Percentiles rank a stretch among this genome's conserved stretches.
Conservation (phyloP, 352 stramenopile species). For the Peronospora farinosa region DNA sequence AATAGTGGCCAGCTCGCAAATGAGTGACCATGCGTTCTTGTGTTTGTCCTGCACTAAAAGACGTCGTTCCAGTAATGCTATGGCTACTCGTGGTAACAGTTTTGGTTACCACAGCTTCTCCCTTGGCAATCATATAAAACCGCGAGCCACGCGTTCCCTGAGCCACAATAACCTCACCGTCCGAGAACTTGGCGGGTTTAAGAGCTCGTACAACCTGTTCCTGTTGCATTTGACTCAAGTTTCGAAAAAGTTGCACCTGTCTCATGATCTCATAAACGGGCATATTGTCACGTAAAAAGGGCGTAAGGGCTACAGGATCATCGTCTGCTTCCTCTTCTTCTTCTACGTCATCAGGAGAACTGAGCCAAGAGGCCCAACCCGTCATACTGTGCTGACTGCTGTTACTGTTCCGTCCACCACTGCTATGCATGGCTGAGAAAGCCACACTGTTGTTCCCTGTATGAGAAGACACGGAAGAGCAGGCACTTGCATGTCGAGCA, state of each 20-base stretch:
- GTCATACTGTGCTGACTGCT: constrained; percentile 60
- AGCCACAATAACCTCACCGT: constrained; percentile 79
- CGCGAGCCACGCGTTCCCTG: constrained; percentile 77
- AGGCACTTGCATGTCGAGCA: constrained; percentile 33
- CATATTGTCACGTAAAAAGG: constrained; percentile 79
- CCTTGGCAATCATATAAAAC: constrained; percentile 89
- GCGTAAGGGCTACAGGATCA: constrained; percentile 56
- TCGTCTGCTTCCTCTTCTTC: constrained; percentile 65
- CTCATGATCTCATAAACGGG: constrained; percentile 85
- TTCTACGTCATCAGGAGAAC: constrained; percentile 53
- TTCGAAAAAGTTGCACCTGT: constrained; percentile 82
- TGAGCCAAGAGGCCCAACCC: constrained; percentile 58
- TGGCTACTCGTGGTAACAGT: constrained; percentile 32
- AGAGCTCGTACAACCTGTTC: constrained; percentile 82
- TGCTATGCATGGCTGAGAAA: constrained; percentile 34
- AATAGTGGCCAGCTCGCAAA: constrained; percentile 88
- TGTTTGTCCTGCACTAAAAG: constrained; percentile 30
- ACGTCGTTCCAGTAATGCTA: constrained; percentile 29
- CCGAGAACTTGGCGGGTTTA: constrained; percentile 80
- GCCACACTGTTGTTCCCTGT: constrained; percentile 32
- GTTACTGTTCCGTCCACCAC: constrained; percentile 33
- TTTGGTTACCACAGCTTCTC: constrained; percentile 83
- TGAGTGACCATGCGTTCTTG: constrained; percentile 85
- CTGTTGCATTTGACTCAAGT: constrained; percentile 83
- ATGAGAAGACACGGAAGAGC: constrained; percentile 49